A percentile compares a stretch with the other conserved stretches of the same genome.
phyloP scores from a whole-genome alignment of 768 basidiomycete genomes.

The Auricularia auricula-judae region DNA sequence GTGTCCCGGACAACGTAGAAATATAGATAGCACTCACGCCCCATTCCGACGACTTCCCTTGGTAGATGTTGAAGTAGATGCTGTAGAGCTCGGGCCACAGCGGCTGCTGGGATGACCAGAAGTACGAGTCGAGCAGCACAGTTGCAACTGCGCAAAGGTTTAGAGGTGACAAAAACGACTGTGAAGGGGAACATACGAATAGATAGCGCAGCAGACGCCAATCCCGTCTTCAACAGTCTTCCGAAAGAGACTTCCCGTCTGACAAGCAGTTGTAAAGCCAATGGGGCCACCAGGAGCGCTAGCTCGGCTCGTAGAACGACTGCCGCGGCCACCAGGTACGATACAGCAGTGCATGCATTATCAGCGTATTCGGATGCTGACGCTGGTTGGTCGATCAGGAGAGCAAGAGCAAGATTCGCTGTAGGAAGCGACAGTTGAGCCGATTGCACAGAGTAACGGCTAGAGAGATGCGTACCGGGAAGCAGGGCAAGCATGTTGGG shows the following conservation, averaged over 20 bases:
- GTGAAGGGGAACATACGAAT: constrained; percentile 29
- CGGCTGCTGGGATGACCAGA: constrained; percentile 56
- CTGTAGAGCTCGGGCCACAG: constrained; percentile 83
- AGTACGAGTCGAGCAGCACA: constrained; percentile 65
- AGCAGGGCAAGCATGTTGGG: constrained; percentile 90
- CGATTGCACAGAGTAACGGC: too few species aligned
- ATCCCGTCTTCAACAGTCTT: constrained; percentile 37
- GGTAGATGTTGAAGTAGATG: constrained; percentile 73
- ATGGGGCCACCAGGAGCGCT: constrained; percentile 48
- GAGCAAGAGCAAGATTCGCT: constrained; percentile 51
- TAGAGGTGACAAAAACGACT: background rate
- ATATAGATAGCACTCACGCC: constrained; percentile 47
- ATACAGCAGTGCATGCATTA: constrained; percentile 31
- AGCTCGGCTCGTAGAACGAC: constrained; percentile 77
- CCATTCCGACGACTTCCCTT: constrained; percentile 87
- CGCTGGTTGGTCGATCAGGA: constrained; percentile 34
- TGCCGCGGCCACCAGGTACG: constrained; percentile 52
- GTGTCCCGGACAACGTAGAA: background rate
- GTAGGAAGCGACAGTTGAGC: background rate
- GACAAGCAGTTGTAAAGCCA: constrained; percentile 44
- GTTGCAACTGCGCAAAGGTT: constrained; percentile 37
- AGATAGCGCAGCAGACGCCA: constrained; percentile 37
- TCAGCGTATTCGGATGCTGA: constrained; percentile 26
- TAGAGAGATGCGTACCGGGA: constrained; percentile 38
- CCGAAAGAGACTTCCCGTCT: constrained; percentile 30